Conservation (phyloP, 139 green algal genomes). For the Closterium sp. region DNA sequence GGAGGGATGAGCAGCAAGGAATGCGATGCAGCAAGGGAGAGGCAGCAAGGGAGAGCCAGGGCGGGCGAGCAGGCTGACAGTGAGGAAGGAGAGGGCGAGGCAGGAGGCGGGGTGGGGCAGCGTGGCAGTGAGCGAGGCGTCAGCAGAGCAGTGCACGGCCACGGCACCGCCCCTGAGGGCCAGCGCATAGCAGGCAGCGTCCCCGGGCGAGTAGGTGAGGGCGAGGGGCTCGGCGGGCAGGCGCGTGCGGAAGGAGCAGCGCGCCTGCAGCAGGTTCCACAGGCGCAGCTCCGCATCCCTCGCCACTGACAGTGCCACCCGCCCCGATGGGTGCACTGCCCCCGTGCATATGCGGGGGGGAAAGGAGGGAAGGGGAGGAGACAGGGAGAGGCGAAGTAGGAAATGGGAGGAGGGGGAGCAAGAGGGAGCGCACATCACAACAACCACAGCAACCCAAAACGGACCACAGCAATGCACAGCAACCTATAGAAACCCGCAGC, state of each 20-base stretch:
- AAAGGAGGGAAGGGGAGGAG: neutral
- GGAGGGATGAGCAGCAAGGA: no score
- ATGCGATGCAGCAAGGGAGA: neutral
- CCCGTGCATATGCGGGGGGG: neutral
- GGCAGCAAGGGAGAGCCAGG: no score
- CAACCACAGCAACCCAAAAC: neutral
- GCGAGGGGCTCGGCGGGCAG: neutral
- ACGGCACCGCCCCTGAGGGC: neutral
- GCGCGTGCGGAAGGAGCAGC: slow-evolving; percentile 39
- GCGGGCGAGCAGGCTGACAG: neutral
- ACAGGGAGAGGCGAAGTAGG: neutral
- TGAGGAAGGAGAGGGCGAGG: slow-evolving; percentile 6
- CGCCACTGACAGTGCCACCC: slow-evolving; percentile 71
- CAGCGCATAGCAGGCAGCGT: neutral
- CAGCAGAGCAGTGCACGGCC: neutral
- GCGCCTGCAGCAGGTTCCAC: slow-evolving; percentile 79
- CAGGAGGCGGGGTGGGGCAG: neutral
- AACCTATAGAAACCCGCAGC: no score
- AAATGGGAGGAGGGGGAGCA: neutral
- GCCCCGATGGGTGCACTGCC: slow-evolving; percentile 66
- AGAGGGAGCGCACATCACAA: neutral
- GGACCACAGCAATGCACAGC: no score
- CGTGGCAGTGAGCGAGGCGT: neutral
- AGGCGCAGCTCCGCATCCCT: slow-evolving; percentile 73
- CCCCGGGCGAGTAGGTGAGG: neutral